Base-by-base conservation (phyloP, 2,329 filamentous ascomycete species). In the Bipolaris bicolor region DNA sequence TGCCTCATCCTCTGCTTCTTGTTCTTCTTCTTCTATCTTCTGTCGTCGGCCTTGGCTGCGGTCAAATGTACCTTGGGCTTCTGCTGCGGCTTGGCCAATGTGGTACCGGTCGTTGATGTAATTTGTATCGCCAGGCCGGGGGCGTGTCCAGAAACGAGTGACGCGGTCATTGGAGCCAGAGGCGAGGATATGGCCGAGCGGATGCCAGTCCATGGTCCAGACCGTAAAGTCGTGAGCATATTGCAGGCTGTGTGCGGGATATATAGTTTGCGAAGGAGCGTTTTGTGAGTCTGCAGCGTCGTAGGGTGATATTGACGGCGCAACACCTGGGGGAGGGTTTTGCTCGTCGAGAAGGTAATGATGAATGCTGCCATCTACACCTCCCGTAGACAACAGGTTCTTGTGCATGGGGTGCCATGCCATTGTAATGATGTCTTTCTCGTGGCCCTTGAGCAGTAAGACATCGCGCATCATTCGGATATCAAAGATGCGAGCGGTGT, bases 401-500 rank as follows among this genome's bases (percentile, higher is more conserved):
- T 91, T 86, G 74, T 98, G 95, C 50, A 97, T 86, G 0, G 95
- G 95, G 77, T 99, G 95, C 92, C 94, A 99, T 3, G 91, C 84
- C 49, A 99, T 79, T 1, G 92, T 96, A 11, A 92, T 94, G 58
- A 99, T 91, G 65, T 97, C 95, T 78, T 97, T 98, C 67, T 98
- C 93, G 73, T 98, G 93, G 7, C 95, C 95, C 66, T 94, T 90
- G 20, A 99, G 85, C 45, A 98, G 86, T 67, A 92, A 91, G 54
- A 98, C 93, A 75, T 99, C 95, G 62, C 95, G 90, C 95, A 99
- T 98, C 90, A 97, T 97, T 47, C 95, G 88, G 54, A 99, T 83
- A 75, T 99, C 95, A 70, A 98, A 98, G 44, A 99, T 87, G 58
- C 95, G 88, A 7, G 93, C 92, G 1, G 91, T 96, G 75, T 96